These are phyloP conservation scores for Yarrowia phangngaensis DNA, from an alignment of 805 yeast species.

Conservation along the genomic window DNA sequence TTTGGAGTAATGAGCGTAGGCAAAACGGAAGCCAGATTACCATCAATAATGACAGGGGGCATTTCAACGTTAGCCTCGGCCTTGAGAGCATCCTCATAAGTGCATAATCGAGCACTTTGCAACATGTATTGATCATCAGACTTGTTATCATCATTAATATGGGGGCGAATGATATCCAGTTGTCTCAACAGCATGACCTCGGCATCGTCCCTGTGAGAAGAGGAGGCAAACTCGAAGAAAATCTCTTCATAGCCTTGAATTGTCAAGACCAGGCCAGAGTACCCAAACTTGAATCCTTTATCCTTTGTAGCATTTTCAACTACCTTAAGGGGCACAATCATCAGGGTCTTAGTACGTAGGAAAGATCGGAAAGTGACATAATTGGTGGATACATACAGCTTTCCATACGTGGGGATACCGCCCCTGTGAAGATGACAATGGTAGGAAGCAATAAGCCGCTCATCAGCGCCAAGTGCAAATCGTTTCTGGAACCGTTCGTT, in stretches of 20 bases:
- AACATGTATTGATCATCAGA: slow-evolving; percentile 30
- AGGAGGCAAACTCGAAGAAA: slow-evolving; percentile 58
- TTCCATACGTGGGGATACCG: slow-evolving; percentile 72
- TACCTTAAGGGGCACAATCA: slow-evolving; percentile 76
- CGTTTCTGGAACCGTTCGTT: slow-evolving; percentile 58
- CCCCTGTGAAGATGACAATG: slow-evolving; percentile 64
- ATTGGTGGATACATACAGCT: slow-evolving; percentile 64
- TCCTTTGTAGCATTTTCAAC: slow-evolving; percentile 66
- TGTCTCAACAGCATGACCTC: slow-evolving; percentile 49
- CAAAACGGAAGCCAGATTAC: slow-evolving; percentile 4
- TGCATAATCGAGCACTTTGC: slow-evolving; percentile 57
- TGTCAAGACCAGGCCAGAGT: slow-evolving; percentile 65
- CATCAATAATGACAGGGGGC: slow-evolving; percentile 29
- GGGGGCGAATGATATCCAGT: slow-evolving; percentile 41
- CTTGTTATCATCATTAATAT: slow-evolving; percentile 15
- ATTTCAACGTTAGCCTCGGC: slow-evolving; percentile 28
- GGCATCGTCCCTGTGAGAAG: slow-evolving; percentile 61
- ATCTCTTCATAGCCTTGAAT: slow-evolving; percentile 74
- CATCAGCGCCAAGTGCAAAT: slow-evolving; percentile 57
- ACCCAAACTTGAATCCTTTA: slow-evolving; percentile 62
- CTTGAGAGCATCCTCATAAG: slow-evolving; percentile 61
- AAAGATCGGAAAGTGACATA: slow-evolving; percentile 77
- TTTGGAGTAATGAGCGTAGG: slow-evolving; percentile 10
- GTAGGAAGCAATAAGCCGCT: slow-evolving; percentile 61
- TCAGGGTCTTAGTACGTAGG: slow-evolving; percentile 66